These are phyloP conservation scores for Sordariomycetes sp. DNA, from an alignment of 2,329 filamentous ascomycete species.

Conservation along the genomic window DNA sequence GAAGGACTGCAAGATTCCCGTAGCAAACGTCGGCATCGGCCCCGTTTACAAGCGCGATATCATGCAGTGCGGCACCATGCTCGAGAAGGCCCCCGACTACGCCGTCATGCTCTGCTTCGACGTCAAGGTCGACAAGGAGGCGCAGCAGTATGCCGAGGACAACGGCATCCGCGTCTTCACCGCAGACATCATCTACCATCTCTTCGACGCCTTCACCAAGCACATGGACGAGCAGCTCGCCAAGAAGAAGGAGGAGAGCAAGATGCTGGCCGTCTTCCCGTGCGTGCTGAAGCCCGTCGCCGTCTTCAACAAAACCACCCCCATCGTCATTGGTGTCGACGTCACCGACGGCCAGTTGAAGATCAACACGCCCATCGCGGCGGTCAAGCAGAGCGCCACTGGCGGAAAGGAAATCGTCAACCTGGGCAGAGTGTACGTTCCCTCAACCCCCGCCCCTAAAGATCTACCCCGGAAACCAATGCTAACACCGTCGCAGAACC, in stretches of 20 bases:
- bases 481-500: constrained; percentile 48
- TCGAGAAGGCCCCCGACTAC: constrained; percentile 89
- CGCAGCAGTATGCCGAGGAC: constrained; percentile 81
- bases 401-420: constrained; percentile 75
- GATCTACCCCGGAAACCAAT: constrained; percentile 1
- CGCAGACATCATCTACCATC: constrained; percentile 97
- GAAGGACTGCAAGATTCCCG: constrained; percentile 91
- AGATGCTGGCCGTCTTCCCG: constrained; percentile 93
- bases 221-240: constrained; percentile 84
- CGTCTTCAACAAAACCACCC: constrained; percentile 96
- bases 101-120: constrained; percentile 99
- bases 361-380: constrained; percentile 83
- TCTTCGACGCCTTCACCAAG: constrained; percentile 93
- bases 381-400: constrained; percentile 74
- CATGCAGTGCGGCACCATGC: constrained; percentile 89
- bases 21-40: constrained; percentile 93
- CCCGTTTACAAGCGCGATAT: constrained; percentile 98
- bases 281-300: constrained; percentile 84
- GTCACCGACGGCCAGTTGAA: constrained; percentile 83
- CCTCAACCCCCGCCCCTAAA: neutral
- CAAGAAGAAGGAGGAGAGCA: constrained; percentile 92
- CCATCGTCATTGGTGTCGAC: constrained; percentile 92
- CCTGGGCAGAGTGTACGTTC: constrained; percentile 84
- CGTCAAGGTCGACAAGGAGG: constrained; percentile 98
- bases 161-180: constrained; percentile 97